Evolutionary conservation across 163 green algal genomes (phyloP), one percentile per base, ranked within the genome.

Genomic region (Chlamydomonas reinhardtii): DNA sequence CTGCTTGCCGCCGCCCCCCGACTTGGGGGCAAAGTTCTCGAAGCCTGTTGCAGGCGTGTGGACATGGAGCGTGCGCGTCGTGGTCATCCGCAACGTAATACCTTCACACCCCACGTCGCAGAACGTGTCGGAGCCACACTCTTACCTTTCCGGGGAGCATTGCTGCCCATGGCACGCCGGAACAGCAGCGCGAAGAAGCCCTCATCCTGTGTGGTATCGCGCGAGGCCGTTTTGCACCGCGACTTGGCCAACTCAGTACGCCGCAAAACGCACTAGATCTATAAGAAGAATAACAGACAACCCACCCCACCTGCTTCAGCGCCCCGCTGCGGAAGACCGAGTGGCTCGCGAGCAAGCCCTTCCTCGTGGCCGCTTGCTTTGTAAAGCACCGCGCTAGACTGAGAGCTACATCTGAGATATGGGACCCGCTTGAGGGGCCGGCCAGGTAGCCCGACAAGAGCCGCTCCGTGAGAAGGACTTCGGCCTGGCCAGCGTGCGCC

Each of bases 11-110:
- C 25, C 69, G 52, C 83, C 76, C 0, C 76, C 43, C 29, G 65
- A 54, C 77, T 82, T 85, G 2, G 83, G 83, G 2, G 37, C 34
- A 35, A 89, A 89, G 37, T 91, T 91, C 73, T 89, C 88, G 81
- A 90, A 90, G 27, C 88, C 88, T 91, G 82, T 22, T 4, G 39
- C 27, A 34, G 48, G 31, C 24, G 66, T 11, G 19, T 37, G 22
- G 12, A 32, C 6, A 43, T 43, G 6, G 27, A 15, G 24, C 43
- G 11, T 39, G 29, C 24, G 43, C 48, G 48, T 69, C 8, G 48
- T 17, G 24, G 31, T 0, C 48, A 16, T 11, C 0, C 3, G 24
- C n/a, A 52, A 35, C 29, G 73, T 27, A 11, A n/a, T 25, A 24
- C 52, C 76, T 64, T 6, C 2, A 37, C 2, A n/a, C 20, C 31